These are phyloP conservation scores for Epicoccum nigrum DNA, from an alignment of 2,329 filamentous ascomycete genomes.

Conservation along the genomic window DNA sequence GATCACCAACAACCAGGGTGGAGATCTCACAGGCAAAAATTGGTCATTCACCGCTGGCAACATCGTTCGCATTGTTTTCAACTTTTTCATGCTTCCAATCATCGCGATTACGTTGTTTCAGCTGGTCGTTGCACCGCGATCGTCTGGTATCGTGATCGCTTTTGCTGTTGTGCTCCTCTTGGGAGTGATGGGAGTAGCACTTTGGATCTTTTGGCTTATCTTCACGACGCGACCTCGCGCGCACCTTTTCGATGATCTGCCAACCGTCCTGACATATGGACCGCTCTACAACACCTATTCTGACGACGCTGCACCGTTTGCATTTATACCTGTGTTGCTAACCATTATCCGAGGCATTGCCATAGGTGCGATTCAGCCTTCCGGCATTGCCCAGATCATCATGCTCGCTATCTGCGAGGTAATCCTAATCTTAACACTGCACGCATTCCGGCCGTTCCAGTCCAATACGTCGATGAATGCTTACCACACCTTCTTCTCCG, in stretches of 20 bases:
- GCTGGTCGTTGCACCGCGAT: conserved; percentile 73
- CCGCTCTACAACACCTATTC: conserved; percentile 97
- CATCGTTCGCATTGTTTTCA: conserved; percentile 81
- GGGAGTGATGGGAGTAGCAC: conserved; percentile 72
- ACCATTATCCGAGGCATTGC: conserved; percentile 87
- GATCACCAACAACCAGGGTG: conserved; percentile 74
- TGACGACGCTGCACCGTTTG: conserved; percentile 89
- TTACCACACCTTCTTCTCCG: conserved; percentile 85
- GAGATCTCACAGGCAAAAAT: conserved; percentile 90
- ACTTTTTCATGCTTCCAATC: conserved; percentile 88
- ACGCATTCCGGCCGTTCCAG: conserved; percentile 89
- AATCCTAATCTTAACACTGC: conserved; percentile 82
- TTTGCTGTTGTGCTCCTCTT: conserved; percentile 77
- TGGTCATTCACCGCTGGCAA: conserved; percentile 72
- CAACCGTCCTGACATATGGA: conserved; percentile 87
- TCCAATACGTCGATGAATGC: conserved; percentile 95
- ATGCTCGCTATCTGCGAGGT: conserved; percentile 94
- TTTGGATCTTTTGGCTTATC: conserved; percentile 82
- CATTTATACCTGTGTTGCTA: conserved; percentile 82
- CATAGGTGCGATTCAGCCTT: conserved; percentile 90
- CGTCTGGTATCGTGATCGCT: conserved; percentile 73
- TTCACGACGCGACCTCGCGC: conserved; percentile 80
- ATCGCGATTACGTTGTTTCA: conserved; percentile 90
- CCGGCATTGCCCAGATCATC: conserved; percentile 90
- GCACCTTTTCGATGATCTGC: conserved; percentile 89